Evolutionary conservation across 148 eudicot species (phyloP).

Genomic region (Persicaria maculosa): DNA sequence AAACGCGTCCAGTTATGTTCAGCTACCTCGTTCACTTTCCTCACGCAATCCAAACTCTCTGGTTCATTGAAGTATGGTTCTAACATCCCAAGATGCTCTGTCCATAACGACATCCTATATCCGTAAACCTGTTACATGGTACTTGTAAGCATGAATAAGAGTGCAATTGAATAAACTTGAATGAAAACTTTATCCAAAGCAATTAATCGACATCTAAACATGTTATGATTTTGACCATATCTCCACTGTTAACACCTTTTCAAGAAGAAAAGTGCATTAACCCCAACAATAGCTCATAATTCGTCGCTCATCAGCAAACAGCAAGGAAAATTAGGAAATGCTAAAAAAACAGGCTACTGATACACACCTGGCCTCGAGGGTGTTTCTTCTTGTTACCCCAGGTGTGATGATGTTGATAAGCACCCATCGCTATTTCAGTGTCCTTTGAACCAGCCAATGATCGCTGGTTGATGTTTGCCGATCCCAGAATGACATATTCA

Average conservation of each 20-base stretch:
- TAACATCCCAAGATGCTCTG: conserved; percentile 50
- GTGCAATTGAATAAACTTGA: not conserved
- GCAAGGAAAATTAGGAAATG: conserved; percentile 4
- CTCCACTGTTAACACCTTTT: too few species aligned
- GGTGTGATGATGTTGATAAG: conserved; percentile 71
- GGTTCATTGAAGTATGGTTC: conserved; percentile 37
- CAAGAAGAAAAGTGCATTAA: not conserved
- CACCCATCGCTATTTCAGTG: conserved; percentile 92
- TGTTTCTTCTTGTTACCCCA: conserved; percentile 41
- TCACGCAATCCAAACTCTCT: conserved; percentile 49
- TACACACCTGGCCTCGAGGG: conserved; percentile 72
- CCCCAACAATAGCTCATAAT: not conserved
- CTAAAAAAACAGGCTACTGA: not conserved
- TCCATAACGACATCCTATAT: conserved; percentile 62
- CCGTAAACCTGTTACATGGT: conserved; percentile 45
- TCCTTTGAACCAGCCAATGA: conserved; percentile 83
- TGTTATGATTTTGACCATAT: not conserved
- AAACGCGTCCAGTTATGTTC: conserved; percentile 54
- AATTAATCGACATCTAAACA: not conserved
- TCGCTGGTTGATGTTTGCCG: conserved; percentile 81
- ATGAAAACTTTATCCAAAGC: not conserved
- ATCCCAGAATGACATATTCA: conserved; percentile 65
- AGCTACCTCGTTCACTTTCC: conserved; percentile 49
- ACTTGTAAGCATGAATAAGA: not conserved
- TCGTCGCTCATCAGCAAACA: not conserved